Evolutionary conservation across 1,139 yeast genomes (phyloP).

Genomic region (Wickerhamomyces sp.): DNA sequence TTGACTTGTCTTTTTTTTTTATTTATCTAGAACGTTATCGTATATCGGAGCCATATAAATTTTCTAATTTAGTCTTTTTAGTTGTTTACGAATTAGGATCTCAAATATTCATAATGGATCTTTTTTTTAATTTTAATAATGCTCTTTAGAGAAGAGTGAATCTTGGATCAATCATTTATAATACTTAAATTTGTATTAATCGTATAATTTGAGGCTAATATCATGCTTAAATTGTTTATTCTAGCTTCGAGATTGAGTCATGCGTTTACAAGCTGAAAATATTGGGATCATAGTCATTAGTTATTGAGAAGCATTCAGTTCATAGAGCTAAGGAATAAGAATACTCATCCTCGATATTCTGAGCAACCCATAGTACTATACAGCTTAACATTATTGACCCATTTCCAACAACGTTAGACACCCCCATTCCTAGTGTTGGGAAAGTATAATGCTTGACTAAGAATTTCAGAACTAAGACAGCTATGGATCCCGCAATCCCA

Average conservation of each 20-base stretch:
- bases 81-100: background rate
- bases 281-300: too few relatives aligned
- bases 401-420: conserved; percentile 80
- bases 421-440: conserved; percentile 94
- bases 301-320: conserved; percentile 10
- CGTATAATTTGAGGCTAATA: background rate
- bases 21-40: background rate
- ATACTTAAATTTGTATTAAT: background rate
- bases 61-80: background rate
- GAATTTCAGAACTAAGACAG: conserved; percentile 81
- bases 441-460: conserved; percentile 66
- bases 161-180: too few relatives aligned
- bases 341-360: conserved; percentile 92
- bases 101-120: background rate
- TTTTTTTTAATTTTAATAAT: background rate
- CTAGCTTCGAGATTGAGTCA: background rate
- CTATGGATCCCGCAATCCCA: conserved; percentile 89
- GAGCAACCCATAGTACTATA: conserved; percentile 85
- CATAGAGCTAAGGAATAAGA: conserved; percentile 83
- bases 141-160: background rate
- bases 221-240: too few relatives aligned
- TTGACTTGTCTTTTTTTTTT: background rate
- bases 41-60: too few relatives aligned
- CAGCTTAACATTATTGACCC: conserved; percentile 83
- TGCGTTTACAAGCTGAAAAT: too few relatives aligned